Percentiles rank a stretch among this genome's conserved stretches.
These are phyloP conservation scores for Castanea crenata DNA, from an alignment of 306 rosid species.

Conservation along the genomic window DNA sequence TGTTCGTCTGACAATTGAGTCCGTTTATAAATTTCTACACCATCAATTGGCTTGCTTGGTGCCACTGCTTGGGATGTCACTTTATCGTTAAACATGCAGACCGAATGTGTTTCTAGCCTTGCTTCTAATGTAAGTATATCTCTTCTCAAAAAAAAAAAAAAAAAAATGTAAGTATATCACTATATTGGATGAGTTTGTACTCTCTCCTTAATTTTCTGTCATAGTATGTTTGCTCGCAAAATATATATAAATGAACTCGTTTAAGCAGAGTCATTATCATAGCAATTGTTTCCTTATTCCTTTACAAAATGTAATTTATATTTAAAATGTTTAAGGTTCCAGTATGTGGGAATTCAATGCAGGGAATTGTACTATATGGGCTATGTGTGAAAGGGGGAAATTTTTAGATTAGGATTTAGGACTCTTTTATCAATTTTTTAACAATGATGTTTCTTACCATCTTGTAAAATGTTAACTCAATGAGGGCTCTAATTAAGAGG, in stretches of 20 bases:
- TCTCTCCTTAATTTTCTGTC: not conserved
- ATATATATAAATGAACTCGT: too few relatives aligned
- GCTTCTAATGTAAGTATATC: not conserved
- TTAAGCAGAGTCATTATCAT: too few relatives aligned
- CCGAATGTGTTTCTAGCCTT: not conserved
- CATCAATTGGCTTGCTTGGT: constrained; percentile 73
- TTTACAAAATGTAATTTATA: not conserved
- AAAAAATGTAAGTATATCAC: too few relatives aligned
- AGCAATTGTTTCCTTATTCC: not conserved
- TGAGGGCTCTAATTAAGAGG: not conserved
- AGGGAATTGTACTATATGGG: not conserved
- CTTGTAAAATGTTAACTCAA: too few relatives aligned
- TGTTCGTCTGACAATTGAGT: constrained; percentile 76
- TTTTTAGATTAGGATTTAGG: not conserved
- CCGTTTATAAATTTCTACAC: constrained; percentile 67
- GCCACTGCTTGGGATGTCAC: constrained; percentile 66
- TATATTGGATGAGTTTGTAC: not conserved
- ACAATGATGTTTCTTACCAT: not conserved
- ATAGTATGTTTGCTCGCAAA: not conserved
- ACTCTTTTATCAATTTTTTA: not conserved
- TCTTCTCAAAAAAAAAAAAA: too few relatives aligned
- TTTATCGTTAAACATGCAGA: constrained; percentile 43
- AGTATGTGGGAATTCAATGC: not conserved
- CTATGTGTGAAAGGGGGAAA: not conserved
- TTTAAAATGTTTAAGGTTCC: not conserved